Conservation (phyloP, 768 basidiomycete genomes). For the Auricularia sp. region DNA sequence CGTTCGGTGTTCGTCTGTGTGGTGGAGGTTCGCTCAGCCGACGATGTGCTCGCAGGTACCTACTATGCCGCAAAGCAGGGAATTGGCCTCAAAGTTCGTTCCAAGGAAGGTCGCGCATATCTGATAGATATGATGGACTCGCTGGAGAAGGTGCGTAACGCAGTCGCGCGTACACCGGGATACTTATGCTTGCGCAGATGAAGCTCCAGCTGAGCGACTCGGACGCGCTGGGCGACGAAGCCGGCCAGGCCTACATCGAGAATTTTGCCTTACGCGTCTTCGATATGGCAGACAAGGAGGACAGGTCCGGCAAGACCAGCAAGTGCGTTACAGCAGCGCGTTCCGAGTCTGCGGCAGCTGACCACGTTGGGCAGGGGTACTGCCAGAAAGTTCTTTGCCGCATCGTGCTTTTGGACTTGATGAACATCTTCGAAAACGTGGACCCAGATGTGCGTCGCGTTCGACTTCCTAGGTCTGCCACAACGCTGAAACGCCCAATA, state of each 20-base stretch:
- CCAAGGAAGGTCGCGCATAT: constrained; percentile 59
- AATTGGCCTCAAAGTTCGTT: constrained; percentile 50
- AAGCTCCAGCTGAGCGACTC: constrained; percentile 63
- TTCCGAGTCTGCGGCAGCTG: neutral
- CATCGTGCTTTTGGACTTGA: constrained; percentile 88
- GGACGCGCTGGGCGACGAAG: constrained; percentile 80
- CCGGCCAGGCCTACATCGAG: constrained; percentile 82
- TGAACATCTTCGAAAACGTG: constrained; percentile 61
- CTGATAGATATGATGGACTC: constrained; percentile 63
- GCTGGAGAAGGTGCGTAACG: constrained; percentile 47
- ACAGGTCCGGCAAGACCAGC: constrained; percentile 64
- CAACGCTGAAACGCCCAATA: constrained; percentile 18
- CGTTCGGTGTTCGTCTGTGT: constrained; percentile 37
- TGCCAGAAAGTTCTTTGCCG: constrained; percentile 89
- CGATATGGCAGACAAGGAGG: constrained; percentile 79
- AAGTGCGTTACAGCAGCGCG: constrained; percentile 36
- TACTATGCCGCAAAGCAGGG: constrained; percentile 89
- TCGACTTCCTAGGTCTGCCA: neutral
- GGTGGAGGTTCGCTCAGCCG: neutral
- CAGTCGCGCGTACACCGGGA: neutral
- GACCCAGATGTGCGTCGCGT: constrained; percentile 43
- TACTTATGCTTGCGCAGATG: constrained; percentile 29
- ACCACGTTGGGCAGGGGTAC: constrained; percentile 46
- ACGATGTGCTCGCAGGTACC: constrained; percentile 41
- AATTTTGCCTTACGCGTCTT: constrained; percentile 94